phyloP scores from a whole-genome alignment of 2,329 filamentous ascomycete genomes.

The Aspergillus sp. region DNA sequence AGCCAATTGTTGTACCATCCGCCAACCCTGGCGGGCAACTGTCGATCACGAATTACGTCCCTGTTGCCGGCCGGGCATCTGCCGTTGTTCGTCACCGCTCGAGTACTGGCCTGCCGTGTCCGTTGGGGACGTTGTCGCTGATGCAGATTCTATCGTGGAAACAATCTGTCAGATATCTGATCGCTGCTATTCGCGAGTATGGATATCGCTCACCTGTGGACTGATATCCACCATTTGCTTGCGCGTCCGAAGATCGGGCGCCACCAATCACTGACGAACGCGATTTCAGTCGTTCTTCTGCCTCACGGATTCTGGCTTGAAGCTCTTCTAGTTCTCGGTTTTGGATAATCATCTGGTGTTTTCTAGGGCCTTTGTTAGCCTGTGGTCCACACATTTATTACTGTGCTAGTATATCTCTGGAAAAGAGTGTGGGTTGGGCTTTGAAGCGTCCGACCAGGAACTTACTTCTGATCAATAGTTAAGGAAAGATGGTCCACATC shows the following conservation, averaged over 20 bases:
- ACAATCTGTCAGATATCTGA: not conserved
- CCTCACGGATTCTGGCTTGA: slow-evolving; percentile 78
- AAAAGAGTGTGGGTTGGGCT: not conserved
- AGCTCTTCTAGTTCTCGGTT: slow-evolving; percentile 80
- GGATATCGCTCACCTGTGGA: slow-evolving; percentile 17
- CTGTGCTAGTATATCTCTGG: not conserved
- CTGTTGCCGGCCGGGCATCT: slow-evolving; percentile 10
- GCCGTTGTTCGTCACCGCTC: slow-evolving; percentile 27
- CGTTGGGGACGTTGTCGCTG: slow-evolving; percentile 22
- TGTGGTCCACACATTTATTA: not conserved
- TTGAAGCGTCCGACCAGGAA: slow-evolving; percentile 1
- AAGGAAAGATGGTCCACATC: slow-evolving; percentile 71
- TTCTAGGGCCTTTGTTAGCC: slow-evolving; percentile 53
- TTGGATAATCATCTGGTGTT: slow-evolving; percentile 72
- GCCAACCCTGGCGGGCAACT: slow-evolving; percentile 9
- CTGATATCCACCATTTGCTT: slow-evolving; percentile 20
- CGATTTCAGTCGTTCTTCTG: slow-evolving; percentile 72
- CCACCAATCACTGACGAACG: slow-evolving; percentile 20
- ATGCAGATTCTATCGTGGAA: slow-evolving; percentile 13
- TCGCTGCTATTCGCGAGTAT: not conserved
- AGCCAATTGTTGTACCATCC: slow-evolving; percentile 16
- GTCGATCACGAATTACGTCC: slow-evolving; percentile 18
- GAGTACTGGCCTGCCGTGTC: slow-evolving; percentile 22
- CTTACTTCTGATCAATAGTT: slow-evolving; percentile 79
- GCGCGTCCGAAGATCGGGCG: slow-evolving; percentile 13